Percentiles rank a stretch among this genome's conserved stretches.
Conservation (phyloP, 257 asterid species). For the Forsythia suspensa region DNA sequence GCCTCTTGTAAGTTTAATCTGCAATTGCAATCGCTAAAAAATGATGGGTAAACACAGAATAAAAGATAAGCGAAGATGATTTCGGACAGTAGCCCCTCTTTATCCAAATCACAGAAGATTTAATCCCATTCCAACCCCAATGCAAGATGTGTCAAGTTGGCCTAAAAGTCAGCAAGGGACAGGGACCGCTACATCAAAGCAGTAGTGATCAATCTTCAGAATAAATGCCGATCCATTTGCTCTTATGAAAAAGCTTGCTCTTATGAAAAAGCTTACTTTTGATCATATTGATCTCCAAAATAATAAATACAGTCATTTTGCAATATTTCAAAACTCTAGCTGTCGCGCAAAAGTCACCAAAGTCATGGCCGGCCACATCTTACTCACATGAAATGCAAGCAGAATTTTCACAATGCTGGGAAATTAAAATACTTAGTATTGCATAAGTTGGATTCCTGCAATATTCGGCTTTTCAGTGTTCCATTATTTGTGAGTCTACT, state of each 20-base stretch:
- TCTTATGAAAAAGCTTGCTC: background rate
- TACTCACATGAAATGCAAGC: background rate
- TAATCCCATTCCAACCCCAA: background rate
- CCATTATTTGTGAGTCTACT: background rate
- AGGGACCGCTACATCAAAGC: background rate
- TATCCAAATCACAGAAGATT: background rate
- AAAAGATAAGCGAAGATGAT: background rate
- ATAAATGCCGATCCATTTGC: background rate
- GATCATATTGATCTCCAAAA: background rate
- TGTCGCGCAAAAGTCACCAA: background rate
- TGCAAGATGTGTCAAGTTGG: background rate
- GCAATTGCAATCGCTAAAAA: constrained; percentile 28
- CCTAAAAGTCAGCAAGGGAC: background rate
- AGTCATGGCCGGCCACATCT: background rate
- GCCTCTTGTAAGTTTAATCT: constrained; percentile 59
- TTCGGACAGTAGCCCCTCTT: background rate
- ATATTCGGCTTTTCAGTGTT: background rate
- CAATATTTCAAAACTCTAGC: background rate
- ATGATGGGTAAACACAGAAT: background rate
- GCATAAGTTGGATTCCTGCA: background rate
- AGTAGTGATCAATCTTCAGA: background rate
- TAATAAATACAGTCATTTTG: background rate
- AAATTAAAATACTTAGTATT: background rate
- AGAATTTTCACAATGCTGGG: background rate
- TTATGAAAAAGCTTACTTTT: background rate